Evolutionary conservation across 2,329 filamentous ascomycete genomes (phyloP).

Genomic region (Cordyceps tenuipes): DNA sequence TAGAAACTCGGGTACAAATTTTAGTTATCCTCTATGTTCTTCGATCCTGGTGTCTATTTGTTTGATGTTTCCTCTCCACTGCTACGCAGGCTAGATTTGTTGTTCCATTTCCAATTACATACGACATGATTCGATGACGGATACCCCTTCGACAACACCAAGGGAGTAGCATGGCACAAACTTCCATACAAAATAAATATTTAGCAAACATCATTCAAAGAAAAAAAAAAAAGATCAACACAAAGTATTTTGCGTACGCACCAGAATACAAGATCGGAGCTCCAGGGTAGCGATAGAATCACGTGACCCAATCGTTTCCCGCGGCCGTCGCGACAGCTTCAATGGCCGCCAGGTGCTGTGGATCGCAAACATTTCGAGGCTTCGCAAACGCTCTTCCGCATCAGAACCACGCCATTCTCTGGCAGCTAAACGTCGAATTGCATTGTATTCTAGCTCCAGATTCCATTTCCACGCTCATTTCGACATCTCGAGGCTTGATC

Average conservation of each 20-base stretch:
- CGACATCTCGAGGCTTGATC: background rate
- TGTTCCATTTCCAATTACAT: too few species aligned
- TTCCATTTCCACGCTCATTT: background rate
- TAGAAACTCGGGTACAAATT: background rate
- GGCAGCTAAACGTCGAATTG: background rate
- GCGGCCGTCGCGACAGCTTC: slow-evolving; percentile 19
- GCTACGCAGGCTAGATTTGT: too few species aligned
- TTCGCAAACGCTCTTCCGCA: slow-evolving; percentile 10
- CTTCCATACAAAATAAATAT: too few species aligned
- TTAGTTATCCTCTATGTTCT: background rate
- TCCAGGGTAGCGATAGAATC: slow-evolving; percentile 9
- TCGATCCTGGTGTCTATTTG: background rate
- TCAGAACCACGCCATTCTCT: background rate
- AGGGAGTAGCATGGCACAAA: too few species aligned
- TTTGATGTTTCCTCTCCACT: too few species aligned
- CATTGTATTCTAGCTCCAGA: slow-evolving; percentile 1
- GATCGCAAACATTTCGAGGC: slow-evolving; percentile 28
- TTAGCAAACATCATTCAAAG: too few species aligned
- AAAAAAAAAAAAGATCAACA: background rate
- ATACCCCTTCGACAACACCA: too few species aligned
- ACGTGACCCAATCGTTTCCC: slow-evolving; percentile 22
- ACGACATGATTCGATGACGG: too few species aligned
- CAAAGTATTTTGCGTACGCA: background rate
- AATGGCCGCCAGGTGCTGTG: slow-evolving; percentile 17
- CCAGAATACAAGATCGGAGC: background rate